phyloP scores from a whole-genome alignment of 2,329 filamentous ascomycete species.

The Xylariaceae sp. region DNA sequence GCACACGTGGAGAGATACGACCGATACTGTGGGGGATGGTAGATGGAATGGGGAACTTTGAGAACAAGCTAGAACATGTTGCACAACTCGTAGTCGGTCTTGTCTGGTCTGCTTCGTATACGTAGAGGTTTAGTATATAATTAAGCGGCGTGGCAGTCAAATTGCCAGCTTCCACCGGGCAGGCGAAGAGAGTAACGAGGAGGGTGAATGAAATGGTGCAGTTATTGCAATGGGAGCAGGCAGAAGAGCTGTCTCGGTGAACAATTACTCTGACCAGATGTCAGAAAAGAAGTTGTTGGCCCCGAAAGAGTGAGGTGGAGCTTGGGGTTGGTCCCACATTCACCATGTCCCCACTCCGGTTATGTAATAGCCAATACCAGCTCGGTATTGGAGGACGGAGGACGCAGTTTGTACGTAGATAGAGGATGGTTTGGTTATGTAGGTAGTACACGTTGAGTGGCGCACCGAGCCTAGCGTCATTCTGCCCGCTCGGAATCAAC shows the following conservation, averaged over 20 bases:
- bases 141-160: background rate
- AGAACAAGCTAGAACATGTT: conserved; percentile 28
- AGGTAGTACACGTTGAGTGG: no score
- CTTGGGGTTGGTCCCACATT: conserved; percentile 1
- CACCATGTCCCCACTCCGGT: conserved; percentile 2
- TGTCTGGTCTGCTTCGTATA: conserved; percentile 9
- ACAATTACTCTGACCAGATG: conserved; percentile 14
- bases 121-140: background rate
- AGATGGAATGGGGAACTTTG: conserved; percentile 12
- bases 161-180: conserved; percentile 3
- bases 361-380: background rate
- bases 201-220: background rate
- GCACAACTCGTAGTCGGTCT: conserved; percentile 13
- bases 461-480: no score
- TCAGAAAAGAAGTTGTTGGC: conserved; percentile 7
- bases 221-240: background rate
- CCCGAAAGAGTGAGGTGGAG: conserved; percentile 12
- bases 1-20: conserved; percentile 26
- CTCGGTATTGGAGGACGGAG: no score
- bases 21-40: conserved; percentile 23
- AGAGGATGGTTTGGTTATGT: no score
- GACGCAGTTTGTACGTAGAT: no score
- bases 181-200: background rate
- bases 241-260: conserved; percentile 7
- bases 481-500: no score